Conservation (phyloP, 2,329 filamentous ascomycete species). For the Graphilbum ipis-grandicollis region DNA sequence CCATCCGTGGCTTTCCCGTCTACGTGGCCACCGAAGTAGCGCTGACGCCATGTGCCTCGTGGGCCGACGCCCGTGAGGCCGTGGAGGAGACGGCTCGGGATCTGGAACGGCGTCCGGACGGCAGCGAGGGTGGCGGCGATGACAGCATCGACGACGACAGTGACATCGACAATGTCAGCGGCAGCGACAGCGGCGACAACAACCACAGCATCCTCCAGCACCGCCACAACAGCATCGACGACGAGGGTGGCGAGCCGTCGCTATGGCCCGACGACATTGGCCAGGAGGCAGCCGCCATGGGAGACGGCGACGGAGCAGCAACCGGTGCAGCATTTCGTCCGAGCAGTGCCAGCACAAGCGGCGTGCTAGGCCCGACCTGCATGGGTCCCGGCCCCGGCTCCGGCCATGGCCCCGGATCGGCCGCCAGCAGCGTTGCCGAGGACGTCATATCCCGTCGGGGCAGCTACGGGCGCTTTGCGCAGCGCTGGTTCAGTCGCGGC, state of each 20-base stretch:
- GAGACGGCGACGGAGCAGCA: background rate
- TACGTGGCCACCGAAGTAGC: constrained; percentile 82
- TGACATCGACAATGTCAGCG: background rate
- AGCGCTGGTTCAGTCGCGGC: constrained; percentile 77
- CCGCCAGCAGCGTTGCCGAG: constrained; percentile 57
- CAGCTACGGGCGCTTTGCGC: constrained; percentile 75
- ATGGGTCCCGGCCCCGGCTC: too few relatives aligned
- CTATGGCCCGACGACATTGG: constrained; percentile 5
- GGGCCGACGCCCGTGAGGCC: constrained; percentile 53
- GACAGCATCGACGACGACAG: constrained; percentile 11
- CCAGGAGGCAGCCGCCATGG: background rate
- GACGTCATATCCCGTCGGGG: constrained; percentile 75
- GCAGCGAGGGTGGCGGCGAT: constrained; percentile 5
- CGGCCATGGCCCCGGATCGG: too few relatives aligned
- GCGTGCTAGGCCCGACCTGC: too few relatives aligned
- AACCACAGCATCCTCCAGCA: constrained; percentile 18
- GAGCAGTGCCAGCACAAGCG: too few relatives aligned
- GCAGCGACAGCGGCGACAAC: constrained; percentile 16
- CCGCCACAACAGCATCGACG: constrained; percentile 11
- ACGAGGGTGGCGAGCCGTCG: constrained; percentile 13
- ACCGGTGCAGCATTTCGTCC: background rate
- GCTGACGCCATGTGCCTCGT: constrained; percentile 72
- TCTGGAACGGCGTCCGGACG: constrained; percentile 19
- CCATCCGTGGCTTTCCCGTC: constrained; percentile 63
- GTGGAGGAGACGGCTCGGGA: constrained; percentile 41